Evolutionary conservation across 2,329 filamentous ascomycete genomes (phyloP), one percentile per base, ranked within the genome.

Genomic region (Gliomastix tumulicola): DNA sequence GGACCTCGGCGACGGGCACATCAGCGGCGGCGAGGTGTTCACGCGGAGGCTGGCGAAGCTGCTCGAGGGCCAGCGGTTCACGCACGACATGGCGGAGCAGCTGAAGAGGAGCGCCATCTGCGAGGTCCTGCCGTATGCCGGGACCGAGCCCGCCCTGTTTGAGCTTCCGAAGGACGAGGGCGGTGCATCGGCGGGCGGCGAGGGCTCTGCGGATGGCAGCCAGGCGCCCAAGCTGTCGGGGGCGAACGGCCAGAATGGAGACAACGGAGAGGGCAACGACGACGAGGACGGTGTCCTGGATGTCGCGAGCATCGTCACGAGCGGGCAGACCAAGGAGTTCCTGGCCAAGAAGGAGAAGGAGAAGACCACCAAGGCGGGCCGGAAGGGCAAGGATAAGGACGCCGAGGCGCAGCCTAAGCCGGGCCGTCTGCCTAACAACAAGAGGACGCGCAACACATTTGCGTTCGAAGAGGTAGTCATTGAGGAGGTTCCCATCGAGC

Each of bases 11-110:
- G 55, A 56, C 17, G 51, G 58, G 1, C 51, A 54, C 18, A 65
- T 80, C 12, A 92, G 87, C 42, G 92, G 92, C 45, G 92, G 92
- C 35, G 84, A 96, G 49, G 79, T 84, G 3, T 87, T 97, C 67
- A 97, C 90, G 1, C 72, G 76, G 48, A 73, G 78, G 41, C 69
- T 97, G 28, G 58, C 79, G 31, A 72, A 82, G 47, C 67, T 92
- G 40, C 65, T 97, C 30, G 59, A 68, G 44, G 56, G 58, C 31
- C 73, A 79, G 52, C 66, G 66, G 4, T 81, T 84, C 45, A 75
- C 68, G 16, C 64, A 70, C 42, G 76, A 83, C 30, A 84, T 84
- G 77, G 77, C 77, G 1, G 80, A 84, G 60, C 76, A 84, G 57
- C 58, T 84, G 41, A 84, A 84, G 63, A 76, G 68, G 60, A 84